phyloP scores from a whole-genome alignment of 495 filamentous ascomycete genomes.

The Pseudotulostoma volvatum region DNA sequence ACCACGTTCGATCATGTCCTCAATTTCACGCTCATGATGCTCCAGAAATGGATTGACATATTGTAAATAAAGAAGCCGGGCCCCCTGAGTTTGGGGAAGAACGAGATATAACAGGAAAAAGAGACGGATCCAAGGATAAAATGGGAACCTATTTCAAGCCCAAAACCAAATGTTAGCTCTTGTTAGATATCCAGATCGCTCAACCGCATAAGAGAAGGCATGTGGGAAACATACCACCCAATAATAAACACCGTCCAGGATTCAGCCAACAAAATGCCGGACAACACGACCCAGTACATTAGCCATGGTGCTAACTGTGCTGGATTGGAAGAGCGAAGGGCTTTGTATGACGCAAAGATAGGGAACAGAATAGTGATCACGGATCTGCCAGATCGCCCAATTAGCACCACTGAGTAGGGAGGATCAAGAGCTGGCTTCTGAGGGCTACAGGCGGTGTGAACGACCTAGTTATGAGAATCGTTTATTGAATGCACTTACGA shows the following conservation, averaged over 20 bases:
- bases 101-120: conserved; percentile 86
- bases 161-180: neutral
- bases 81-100: conserved; percentile 89
- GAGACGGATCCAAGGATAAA: conserved; percentile 86
- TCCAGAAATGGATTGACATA: conserved; percentile 79
- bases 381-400: conserved; percentile 39
- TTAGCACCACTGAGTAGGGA: conserved; percentile 6
- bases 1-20: conserved; percentile 65
- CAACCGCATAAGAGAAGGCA: conserved; percentile 16
- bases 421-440: conserved; percentile 22
- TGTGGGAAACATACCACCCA: conserved; percentile 39
- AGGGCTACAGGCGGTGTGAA: neutral
- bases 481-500: conserved; percentile 50
- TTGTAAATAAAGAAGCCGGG: conserved; percentile 62
- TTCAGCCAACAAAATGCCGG: conserved; percentile 66
- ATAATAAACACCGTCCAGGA: conserved; percentile 77
- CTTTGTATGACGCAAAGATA: conserved; percentile 95
- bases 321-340: conserved; percentile 81
- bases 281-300: conserved; percentile 96
- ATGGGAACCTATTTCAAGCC: conserved; percentile 49
- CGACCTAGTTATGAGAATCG: too few species aligned
- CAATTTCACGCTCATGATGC: conserved; percentile 78
- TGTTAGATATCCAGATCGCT: conserved; percentile 3
- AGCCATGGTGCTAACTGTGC: conserved; percentile 93
- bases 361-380: conserved; percentile 86